These are phyloP conservation scores for Rauvolfia tetraphylla DNA, from an alignment of 257 asterid genomes.

Conservation along the genomic window DNA sequence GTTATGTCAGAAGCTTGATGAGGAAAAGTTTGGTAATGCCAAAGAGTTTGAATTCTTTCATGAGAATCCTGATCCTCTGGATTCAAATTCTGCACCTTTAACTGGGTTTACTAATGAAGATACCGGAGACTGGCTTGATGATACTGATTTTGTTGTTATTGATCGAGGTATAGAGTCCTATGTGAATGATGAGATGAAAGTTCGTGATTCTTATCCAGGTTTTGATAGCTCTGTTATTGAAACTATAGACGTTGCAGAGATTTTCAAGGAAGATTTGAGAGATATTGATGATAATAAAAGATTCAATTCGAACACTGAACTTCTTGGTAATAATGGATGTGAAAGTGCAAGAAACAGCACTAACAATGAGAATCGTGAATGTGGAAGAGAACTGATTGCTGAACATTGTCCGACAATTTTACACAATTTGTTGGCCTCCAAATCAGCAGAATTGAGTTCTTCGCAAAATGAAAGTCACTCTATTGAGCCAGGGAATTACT, in stretches of 20 bases:
- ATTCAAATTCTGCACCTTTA: constrained; percentile 19
- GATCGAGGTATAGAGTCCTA: constrained; percentile 47
- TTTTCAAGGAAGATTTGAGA: constrained; percentile 45
- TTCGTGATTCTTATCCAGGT: constrained; percentile 32
- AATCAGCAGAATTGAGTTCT: constrained; percentile 27
- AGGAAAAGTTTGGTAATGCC: constrained; percentile 30
- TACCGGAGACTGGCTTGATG: constrained; percentile 29
- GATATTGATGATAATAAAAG: constrained; percentile 29
- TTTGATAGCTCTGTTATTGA: constrained; percentile 40
- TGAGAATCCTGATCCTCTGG: constrained; percentile 24
- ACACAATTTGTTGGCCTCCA: constrained; percentile 21
- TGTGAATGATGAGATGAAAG: constrained; percentile 29
- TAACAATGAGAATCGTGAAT: constrained; percentile 14
- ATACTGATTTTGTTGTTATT: constrained; percentile 26
- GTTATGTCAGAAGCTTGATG: constrained; percentile 52
- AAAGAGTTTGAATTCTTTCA: constrained; percentile 22
- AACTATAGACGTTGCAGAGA: constrained; percentile 53
- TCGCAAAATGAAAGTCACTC: constrained; percentile 23
- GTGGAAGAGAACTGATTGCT: constrained; percentile 18
- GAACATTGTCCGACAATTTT: constrained; percentile 37
- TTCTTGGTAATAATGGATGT: neutral
- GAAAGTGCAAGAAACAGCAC: constrained; percentile 7
- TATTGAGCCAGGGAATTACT: constrained; percentile 33
- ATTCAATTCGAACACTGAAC: constrained; percentile 7
- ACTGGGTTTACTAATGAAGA: constrained; percentile 25